Percentiles rank a stretch among this genome's conserved stretches.
Conservation (phyloP, 495 filamentous ascomycete genomes). For the Rostrohypoxylon terebratum region DNA sequence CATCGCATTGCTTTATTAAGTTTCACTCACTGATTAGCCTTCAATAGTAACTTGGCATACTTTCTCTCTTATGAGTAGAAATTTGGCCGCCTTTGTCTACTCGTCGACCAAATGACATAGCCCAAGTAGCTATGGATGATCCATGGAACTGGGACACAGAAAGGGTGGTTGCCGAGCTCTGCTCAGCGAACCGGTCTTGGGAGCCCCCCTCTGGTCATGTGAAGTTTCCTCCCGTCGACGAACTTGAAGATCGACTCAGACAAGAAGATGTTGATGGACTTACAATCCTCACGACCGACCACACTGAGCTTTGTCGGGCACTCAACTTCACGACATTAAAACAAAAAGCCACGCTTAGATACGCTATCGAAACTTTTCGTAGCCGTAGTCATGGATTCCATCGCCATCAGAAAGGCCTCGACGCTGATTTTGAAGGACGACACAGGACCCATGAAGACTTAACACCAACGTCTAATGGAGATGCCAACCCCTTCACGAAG, state of each 20-base stretch:
- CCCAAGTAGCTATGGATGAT: slow-evolving; percentile 57
- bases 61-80: not conserved
- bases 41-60: not conserved
- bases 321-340: slow-evolving; percentile 51
- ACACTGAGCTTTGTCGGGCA: slow-evolving; percentile 45
- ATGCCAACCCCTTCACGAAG: not conserved
- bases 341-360: slow-evolving; percentile 51
- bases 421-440: not conserved
- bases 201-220: slow-evolving; percentile 40
- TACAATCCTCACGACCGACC: slow-evolving; percentile 64
- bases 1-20: not conserved
- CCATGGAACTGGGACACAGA: slow-evolving; percentile 77
- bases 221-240: slow-evolving; percentile 61
- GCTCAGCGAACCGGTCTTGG: slow-evolving; percentile 63
- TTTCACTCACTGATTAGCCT: not conserved
- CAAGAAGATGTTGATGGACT: slow-evolving; percentile 71
- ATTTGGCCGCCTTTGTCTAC: not conserved
- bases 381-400: slow-evolving; percentile 50
- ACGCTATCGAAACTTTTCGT: slow-evolving; percentile 48
- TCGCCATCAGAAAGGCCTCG: slow-evolving; percentile 37
- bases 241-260: slow-evolving; percentile 66
- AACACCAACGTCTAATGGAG: not conserved
- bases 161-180: slow-evolving; percentile 72
- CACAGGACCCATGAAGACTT: not conserved
- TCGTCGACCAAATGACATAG: slow-evolving; percentile 4